Evolutionary conservation across 352 stramenopile species (phyloP).

Genomic region (Pythium volutum): DNA sequence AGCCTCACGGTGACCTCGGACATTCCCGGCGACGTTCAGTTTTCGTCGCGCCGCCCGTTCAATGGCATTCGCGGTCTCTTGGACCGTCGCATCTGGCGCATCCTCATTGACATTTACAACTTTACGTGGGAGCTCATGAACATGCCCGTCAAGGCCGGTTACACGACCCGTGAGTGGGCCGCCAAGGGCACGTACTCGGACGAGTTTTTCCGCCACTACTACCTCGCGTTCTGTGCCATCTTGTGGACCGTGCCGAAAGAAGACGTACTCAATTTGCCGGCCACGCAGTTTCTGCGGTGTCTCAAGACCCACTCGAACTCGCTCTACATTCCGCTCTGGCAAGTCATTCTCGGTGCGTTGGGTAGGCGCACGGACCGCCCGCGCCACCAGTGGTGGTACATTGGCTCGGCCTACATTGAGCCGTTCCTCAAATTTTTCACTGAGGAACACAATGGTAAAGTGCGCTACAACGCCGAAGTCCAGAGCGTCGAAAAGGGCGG

Average conservation of each 20-base stretch:
- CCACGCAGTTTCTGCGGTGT: constrained; percentile 83
- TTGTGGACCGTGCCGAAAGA: constrained; percentile 84
- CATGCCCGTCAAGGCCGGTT: constrained; percentile 71
- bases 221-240: constrained; percentile 82
- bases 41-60: constrained; percentile 81
- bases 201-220: constrained; percentile 89
- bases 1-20: constrained; percentile 84
- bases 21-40: constrained; percentile 76
- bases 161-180: constrained; percentile 80
- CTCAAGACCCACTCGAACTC: constrained; percentile 87
- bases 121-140: constrained; percentile 87
- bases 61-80: constrained; percentile 65
- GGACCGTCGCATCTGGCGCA: constrained; percentile 74
- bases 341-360: constrained; percentile 74
- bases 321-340: constrained; percentile 85
- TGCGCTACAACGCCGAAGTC: constrained; percentile 76
- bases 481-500: constrained; percentile 67
- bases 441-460: constrained; percentile 68
- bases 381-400: constrained; percentile 85
- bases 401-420: constrained; percentile 79
- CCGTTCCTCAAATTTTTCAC: constrained; percentile 87
- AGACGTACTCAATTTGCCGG: constrained; percentile 78
- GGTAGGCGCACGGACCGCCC: constrained; percentile 73
- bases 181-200: constrained; percentile 65
- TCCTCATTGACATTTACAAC: constrained; percentile 84